Conservation (phyloP, 1,139 yeast species). For the Suhomyces panamericanus region DNA sequence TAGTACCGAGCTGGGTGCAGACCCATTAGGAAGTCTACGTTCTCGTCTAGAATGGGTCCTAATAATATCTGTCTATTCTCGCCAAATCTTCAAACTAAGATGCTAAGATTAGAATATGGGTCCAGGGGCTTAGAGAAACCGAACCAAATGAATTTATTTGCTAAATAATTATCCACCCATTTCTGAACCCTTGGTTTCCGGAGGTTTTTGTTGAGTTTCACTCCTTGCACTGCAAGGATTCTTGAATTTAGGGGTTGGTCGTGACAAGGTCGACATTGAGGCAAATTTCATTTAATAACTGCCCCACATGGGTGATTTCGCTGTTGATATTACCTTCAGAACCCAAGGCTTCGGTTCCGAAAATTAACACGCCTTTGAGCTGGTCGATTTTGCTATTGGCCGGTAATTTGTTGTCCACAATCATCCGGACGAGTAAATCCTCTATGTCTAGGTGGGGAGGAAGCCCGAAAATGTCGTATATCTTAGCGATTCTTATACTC, state of each 20-base stretch:
- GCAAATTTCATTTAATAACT: conserved; percentile 20
- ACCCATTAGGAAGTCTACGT: too few relatives aligned
- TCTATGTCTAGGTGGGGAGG: conserved; percentile 20
- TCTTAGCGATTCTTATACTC: conserved; percentile 23
- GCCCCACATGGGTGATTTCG: conserved; percentile 28
- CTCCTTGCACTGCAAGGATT: too few relatives aligned
- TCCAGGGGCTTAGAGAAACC: too few relatives aligned
- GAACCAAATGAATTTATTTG: too few relatives aligned
- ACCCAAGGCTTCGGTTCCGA: conserved; percentile 21
- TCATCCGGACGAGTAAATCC: conserved; percentile 34
- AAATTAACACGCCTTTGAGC: conserved; percentile 24
- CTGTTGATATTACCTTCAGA: conserved; percentile 3
- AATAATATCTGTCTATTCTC: too few relatives aligned
- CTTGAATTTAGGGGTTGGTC: conserved; percentile 12
- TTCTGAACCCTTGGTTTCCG: too few relatives aligned
- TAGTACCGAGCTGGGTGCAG: not conserved
- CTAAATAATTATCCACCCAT: too few relatives aligned
- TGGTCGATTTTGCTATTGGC: conserved; percentile 37
- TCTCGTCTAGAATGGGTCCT: too few relatives aligned
- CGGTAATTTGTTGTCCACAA: conserved; percentile 35
- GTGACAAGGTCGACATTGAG: conserved; percentile 7
- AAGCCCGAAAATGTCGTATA: conserved; percentile 19
- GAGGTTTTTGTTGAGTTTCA: too few relatives aligned
- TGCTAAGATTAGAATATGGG: too few relatives aligned
- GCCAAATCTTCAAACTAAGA: too few relatives aligned